Conservation (phyloP, 352 stramenopile species). For the Pseudoperonospora humuli region DNA sequence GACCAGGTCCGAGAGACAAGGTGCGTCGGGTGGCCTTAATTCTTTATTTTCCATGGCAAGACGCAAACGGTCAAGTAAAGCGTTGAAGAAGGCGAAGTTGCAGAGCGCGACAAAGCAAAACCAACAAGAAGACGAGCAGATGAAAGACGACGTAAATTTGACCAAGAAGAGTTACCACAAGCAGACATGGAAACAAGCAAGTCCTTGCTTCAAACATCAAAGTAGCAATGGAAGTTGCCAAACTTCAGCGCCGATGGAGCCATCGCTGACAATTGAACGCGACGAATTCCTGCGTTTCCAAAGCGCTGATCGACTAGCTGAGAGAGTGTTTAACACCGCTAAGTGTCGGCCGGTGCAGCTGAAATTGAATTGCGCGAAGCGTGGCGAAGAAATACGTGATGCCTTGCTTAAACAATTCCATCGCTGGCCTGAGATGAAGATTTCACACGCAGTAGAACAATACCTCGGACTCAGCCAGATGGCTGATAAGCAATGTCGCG, state of each 20-base stretch:
- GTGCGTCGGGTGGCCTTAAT: too few relatives aligned
- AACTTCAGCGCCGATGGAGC: not conserved
- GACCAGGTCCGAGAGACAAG: too few relatives aligned
- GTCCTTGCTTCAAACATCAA: not conserved
- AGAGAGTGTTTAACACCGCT: slow-evolving; percentile 14
- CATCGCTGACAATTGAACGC: not conserved
- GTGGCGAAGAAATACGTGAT: slow-evolving; percentile 18
- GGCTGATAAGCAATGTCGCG: slow-evolving; percentile 7
- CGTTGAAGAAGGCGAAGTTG: slow-evolving; percentile 1
- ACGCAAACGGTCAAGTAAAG: slow-evolving; percentile 7
- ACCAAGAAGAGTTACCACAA: slow-evolving; percentile 1
- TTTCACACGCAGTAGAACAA: slow-evolving; percentile 1
- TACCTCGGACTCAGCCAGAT: slow-evolving; percentile 3
- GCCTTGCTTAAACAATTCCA: slow-evolving; percentile 21
- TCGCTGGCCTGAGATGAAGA: slow-evolving; percentile 19
- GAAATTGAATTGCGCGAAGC: slow-evolving; percentile 6
- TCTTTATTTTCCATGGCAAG: too few relatives aligned
- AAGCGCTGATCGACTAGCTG: slow-evolving; percentile 7
- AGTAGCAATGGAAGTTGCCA: not conserved
- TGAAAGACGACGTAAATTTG: not conserved
- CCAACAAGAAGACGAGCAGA: not conserved
- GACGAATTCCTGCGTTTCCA: slow-evolving; percentile 1
- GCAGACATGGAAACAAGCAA: slow-evolving; percentile 5
- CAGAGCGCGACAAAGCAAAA: not conserved
- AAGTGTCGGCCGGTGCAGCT: slow-evolving; percentile 18